Conservation (phyloP, 371 early-diverging fungal genomes). For the Nosema muscidifuracis region DNA sequence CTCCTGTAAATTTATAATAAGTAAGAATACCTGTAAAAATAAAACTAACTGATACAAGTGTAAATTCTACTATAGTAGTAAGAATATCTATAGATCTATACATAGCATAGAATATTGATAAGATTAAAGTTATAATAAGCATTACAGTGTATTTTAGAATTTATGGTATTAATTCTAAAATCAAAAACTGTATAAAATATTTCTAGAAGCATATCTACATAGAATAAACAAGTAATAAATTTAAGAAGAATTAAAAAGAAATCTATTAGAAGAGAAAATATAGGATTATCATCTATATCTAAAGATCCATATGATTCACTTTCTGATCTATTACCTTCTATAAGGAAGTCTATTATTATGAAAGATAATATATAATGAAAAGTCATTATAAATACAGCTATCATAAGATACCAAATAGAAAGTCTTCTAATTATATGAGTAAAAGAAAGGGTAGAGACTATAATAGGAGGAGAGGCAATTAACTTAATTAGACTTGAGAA, state of each 20-base stretch:
- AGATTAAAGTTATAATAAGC: neutral
- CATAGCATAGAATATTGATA: neutral
- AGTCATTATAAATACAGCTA: neutral
- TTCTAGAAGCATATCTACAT: conserved; percentile 8
- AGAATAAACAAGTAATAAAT: conserved; percentile 13
- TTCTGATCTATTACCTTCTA: neutral
- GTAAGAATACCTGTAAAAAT: neutral
- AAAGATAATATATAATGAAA: neutral
- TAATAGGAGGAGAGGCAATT: conserved; percentile 7
- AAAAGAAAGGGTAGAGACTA: neutral
- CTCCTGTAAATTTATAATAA: neutral
- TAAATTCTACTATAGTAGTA: neutral
- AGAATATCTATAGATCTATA: neutral
- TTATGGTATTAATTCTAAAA: neutral
- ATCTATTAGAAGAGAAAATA: neutral
- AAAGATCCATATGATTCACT: neutral
- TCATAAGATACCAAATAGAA: neutral
- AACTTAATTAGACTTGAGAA: neutral
- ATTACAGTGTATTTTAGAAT: neutral
- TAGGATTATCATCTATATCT: neutral
- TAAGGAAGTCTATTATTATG: neutral
- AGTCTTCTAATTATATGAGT: neutral
- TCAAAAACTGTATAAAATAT: neutral
- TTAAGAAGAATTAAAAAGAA: neutral
- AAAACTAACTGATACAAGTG: neutral